These are phyloP conservation scores for Hemerocallis citrina DNA, from an alignment of 106 monocot genomes.

Conservation along the genomic window DNA sequence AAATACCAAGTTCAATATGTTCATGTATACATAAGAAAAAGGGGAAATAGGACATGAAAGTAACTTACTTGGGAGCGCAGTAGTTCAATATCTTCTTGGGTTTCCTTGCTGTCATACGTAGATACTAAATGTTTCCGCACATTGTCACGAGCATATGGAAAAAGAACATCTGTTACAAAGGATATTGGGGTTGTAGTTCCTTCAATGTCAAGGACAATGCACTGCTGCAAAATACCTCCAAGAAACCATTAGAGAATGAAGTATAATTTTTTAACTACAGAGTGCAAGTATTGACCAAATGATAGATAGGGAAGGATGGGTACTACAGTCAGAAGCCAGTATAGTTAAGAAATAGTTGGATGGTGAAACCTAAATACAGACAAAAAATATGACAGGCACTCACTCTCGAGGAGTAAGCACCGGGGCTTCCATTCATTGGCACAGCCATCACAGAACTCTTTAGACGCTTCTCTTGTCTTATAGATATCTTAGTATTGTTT, in stretches of 20 bases:
- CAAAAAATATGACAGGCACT: conserved; percentile 1
- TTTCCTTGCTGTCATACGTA: conserved; percentile 78
- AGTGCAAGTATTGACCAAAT: conserved; percentile 11
- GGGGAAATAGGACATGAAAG: conserved; percentile 80
- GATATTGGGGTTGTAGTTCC: conserved; percentile 98
- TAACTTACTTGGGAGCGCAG: conserved; percentile 70
- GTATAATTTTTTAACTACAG: not conserved
- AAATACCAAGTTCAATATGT: too few relatives aligned
- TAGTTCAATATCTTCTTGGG: conserved; percentile 82
- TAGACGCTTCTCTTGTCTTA: conserved; percentile 7
- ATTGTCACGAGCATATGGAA: conserved; percentile 92
- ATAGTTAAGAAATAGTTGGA: too few relatives aligned
- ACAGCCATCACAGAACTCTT: conserved; percentile 15
- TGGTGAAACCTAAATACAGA: not conserved
- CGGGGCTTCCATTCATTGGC: conserved; percentile 25
- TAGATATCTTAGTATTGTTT: conserved; percentile 11
- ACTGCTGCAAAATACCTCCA: conserved; percentile 39
- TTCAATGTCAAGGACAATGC: conserved; percentile 92
- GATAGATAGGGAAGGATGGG: not conserved
- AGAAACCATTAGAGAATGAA: not conserved
- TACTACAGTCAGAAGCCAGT: not conserved
- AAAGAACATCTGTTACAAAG: conserved; percentile 90
- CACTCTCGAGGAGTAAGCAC: conserved; percentile 43
- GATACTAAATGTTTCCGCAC: conserved; percentile 76
- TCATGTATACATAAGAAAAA: conserved; percentile 42